Conservation (phyloP, 495 filamentous ascomycete species). For the Rostrohypoxylon terebratum region DNA sequence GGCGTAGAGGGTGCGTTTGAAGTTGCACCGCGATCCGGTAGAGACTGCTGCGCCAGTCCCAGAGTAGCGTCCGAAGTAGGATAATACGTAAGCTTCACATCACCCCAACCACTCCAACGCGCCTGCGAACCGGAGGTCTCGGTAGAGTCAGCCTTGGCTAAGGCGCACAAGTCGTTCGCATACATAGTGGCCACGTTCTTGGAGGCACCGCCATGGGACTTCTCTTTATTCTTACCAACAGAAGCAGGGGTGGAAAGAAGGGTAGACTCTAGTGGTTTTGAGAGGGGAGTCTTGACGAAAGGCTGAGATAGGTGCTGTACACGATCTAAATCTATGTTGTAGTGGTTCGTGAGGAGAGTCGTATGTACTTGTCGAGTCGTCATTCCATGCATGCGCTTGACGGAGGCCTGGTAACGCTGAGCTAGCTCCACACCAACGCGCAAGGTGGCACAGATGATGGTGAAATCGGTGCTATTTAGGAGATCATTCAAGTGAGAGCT, state of each 20-base stretch:
- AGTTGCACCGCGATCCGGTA: slow-evolving; percentile 39
- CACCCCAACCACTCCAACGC: slow-evolving; percentile 63
- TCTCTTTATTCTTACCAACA: slow-evolving; percentile 78
- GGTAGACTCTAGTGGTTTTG: slow-evolving; percentile 56
- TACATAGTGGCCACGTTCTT: slow-evolving; percentile 67
- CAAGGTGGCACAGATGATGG: slow-evolving; percentile 78
- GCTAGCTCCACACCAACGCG: slow-evolving; percentile 84
- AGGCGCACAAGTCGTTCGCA: slow-evolving; percentile 80
- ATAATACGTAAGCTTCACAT: slow-evolving; percentile 61
- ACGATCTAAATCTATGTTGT: slow-evolving; percentile 92
- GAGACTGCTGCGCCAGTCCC: slow-evolving; percentile 33
- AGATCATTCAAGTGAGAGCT: slow-evolving; percentile 86
- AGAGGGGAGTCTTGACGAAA: slow-evolving; percentile 74
- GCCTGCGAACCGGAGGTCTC: slow-evolving; percentile 44
- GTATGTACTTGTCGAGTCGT: slow-evolving; percentile 72
- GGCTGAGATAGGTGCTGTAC: slow-evolving; percentile 84
- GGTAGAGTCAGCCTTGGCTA: slow-evolving; percentile 65
- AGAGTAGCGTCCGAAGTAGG: slow-evolving; percentile 49
- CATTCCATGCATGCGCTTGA: slow-evolving; percentile 70
- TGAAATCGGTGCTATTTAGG: slow-evolving; percentile 84
- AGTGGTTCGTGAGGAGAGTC: slow-evolving; percentile 83
- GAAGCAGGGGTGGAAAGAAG: slow-evolving; percentile 56
- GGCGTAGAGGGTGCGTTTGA: slow-evolving; percentile 55
- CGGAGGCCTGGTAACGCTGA: slow-evolving; percentile 89
- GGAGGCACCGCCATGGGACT: slow-evolving; percentile 49